Conservation (phyloP, 805 yeast species). For the Saccharomyces eubayanus region DNA sequence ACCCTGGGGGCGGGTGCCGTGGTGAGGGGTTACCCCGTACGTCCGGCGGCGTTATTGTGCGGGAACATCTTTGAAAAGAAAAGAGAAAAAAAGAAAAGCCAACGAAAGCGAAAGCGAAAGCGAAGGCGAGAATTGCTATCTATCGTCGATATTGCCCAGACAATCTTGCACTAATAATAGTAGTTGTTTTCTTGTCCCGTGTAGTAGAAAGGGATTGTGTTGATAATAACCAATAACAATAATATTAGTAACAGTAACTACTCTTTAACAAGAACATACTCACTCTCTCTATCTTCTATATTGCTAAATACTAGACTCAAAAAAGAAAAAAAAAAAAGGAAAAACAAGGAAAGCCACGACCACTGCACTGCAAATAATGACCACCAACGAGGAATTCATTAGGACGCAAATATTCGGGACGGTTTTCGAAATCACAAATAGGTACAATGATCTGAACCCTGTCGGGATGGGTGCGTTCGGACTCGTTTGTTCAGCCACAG, state of each 20-base stretch:
- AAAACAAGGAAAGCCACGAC: neutral
- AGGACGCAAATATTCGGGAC: slow-evolving; percentile 94
- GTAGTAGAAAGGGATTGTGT: neutral
- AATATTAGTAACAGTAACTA: neutral
- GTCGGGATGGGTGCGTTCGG: slow-evolving; percentile 99
- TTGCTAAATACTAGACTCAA: neutral
- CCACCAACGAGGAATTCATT: slow-evolving; percentile 35
- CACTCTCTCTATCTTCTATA: neutral
- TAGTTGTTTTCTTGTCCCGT: neutral
- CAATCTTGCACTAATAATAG: neutral
- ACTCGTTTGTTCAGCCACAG: slow-evolving; percentile 91
- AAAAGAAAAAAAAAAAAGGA: neutral
- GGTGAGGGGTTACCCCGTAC: neutral
- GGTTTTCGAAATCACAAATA: slow-evolving; percentile 81
- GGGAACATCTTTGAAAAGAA: neutral
- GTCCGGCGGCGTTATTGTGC: neutral
- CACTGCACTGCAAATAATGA: slow-evolving; percentile 14
- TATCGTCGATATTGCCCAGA: neutral
- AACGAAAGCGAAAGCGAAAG: neutral
- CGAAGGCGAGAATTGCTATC: too few species aligned
- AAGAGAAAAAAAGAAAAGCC: neutral
- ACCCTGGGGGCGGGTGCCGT: neutral
- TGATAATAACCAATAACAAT: neutral
- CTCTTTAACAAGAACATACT: neutral
- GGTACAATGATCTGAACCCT: slow-evolving; percentile 89